These are phyloP conservation scores for Yamagishiella unicocca DNA, from an alignment of 139 green algal genomes.

Conservation along the genomic window DNA sequence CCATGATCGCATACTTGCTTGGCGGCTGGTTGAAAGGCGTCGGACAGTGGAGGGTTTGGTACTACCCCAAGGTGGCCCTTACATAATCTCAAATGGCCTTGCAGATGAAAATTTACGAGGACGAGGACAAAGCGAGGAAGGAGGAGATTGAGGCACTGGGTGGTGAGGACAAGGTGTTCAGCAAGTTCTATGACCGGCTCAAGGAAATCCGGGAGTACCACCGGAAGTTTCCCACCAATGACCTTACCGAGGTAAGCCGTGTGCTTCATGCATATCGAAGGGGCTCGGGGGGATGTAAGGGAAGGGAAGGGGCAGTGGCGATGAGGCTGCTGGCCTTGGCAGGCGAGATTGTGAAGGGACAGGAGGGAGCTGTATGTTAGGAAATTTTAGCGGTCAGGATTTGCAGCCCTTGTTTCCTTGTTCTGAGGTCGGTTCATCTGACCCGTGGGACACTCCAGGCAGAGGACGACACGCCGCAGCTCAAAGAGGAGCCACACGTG, in stretches of 20 bases:
- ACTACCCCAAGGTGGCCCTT: too few relatives aligned
- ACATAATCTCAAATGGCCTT: neutral
- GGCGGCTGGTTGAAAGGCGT: neutral
- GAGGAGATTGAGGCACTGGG: slow-evolving; percentile 93
- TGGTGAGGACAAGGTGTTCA: slow-evolving; percentile 70
- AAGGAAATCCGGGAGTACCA: slow-evolving; percentile 94
- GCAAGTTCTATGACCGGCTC: slow-evolving; percentile 93
- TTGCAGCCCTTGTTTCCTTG: too few relatives aligned
- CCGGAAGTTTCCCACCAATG: slow-evolving; percentile 72
- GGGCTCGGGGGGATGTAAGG: too few relatives aligned
- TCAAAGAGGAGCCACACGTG: slow-evolving; percentile 70
- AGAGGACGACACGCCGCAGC: slow-evolving; percentile 72
- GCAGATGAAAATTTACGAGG: slow-evolving; percentile 89
- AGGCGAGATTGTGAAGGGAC: too few relatives aligned
- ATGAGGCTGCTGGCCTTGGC: too few relatives aligned
- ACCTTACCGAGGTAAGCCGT: slow-evolving; percentile 79
- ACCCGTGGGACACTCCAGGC: slow-evolving; percentile 58
- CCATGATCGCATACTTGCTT: too few relatives aligned
- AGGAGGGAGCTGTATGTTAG: too few relatives aligned
- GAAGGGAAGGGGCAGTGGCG: too few relatives aligned
- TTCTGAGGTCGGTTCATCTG: too few relatives aligned
- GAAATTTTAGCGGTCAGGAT: too few relatives aligned
- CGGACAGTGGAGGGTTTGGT: neutral
- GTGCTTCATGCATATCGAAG: too few relatives aligned
- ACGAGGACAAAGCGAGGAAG: slow-evolving; percentile 84